Conservation (phyloP, 2,329 filamentous ascomycete genomes). For the Diaporthe aspalathi region DNA sequence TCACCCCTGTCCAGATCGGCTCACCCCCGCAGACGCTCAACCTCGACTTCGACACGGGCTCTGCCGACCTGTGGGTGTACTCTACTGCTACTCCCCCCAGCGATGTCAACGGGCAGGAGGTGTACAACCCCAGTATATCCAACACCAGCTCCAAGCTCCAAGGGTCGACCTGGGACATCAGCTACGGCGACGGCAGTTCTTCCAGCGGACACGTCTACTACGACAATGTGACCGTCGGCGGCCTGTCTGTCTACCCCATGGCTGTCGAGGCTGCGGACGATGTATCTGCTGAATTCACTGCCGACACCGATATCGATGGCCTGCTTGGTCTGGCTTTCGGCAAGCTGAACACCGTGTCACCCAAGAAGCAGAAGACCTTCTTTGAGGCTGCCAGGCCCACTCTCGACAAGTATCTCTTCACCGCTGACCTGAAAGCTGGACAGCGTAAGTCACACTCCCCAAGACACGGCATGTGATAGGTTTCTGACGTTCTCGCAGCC, state of each 20-base stretch:
- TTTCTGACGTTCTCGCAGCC: conserved; percentile 37
- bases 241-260: conserved; percentile 54
- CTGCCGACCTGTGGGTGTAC: conserved; percentile 56
- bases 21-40: conserved; percentile 56
- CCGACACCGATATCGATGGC: conserved; percentile 54
- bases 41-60: conserved; percentile 59
- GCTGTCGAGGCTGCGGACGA: conserved; percentile 57
- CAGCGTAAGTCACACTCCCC: conserved; percentile 45
- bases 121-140: conserved; percentile 54
- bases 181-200: conserved; percentile 57
- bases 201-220: conserved; percentile 58
- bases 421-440: conserved; percentile 48
- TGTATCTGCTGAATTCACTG: conserved; percentile 56
- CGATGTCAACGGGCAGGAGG: conserved; percentile 52
- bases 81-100: conserved; percentile 43
- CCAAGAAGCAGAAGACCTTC: conserved; percentile 56
- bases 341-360: conserved; percentile 57
- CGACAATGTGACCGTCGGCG: conserved; percentile 58
- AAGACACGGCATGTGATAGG: neutral
- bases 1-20: conserved; percentile 50
- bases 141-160: conserved; percentile 52
- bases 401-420: conserved; percentile 49
- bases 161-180: conserved; percentile 55
- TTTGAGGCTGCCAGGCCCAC: conserved; percentile 49
- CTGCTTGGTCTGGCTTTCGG: conserved; percentile 60